These are phyloP conservation scores for Ceratobasidium sp. DNA, from an alignment of 1,284 basidiomycete species.

Conservation along the genomic window DNA sequence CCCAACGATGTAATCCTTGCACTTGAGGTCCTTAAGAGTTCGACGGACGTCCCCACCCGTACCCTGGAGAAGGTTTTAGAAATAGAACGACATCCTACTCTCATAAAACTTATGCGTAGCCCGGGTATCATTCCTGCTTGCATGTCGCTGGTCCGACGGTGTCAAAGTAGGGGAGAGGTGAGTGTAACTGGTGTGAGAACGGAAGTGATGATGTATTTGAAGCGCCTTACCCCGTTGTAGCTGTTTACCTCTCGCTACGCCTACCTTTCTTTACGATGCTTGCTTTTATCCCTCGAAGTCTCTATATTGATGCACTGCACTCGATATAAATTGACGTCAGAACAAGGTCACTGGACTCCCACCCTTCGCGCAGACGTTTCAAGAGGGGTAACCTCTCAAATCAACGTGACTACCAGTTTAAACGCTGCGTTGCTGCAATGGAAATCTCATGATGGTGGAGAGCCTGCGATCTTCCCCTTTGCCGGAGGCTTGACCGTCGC, in stretches of 20 bases:
- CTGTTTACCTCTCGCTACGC: not conserved
- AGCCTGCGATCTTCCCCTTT: not conserved
- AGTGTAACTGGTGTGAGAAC: not conserved
- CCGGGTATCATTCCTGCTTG: not conserved
- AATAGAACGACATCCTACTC: not conserved
- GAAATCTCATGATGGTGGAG: not conserved
- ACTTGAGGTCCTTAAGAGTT: not conserved
- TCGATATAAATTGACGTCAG: not conserved
- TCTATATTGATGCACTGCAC: not conserved
- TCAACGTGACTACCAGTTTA: not conserved
- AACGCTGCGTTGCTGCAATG: not conserved
- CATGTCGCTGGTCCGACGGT: not conserved
- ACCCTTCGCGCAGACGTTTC: slow-evolving; percentile 2
- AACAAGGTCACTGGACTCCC: not conserved
- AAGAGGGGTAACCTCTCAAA: not conserved
- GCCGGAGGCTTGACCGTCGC: not conserved
- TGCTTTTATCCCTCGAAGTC: not conserved
- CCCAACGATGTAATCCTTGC: not conserved
- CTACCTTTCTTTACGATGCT: not conserved
- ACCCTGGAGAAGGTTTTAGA: not conserved
- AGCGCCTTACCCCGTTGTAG: not conserved
- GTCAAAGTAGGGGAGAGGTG: not conserved
- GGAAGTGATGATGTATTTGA: not conserved
- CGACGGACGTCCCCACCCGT: not conserved
- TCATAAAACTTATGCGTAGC: slow-evolving; percentile 2